These are phyloP conservation scores for Coemansia biformis DNA, from an alignment of 192 early-diverging fungal genomes.

Conservation along the genomic window DNA sequence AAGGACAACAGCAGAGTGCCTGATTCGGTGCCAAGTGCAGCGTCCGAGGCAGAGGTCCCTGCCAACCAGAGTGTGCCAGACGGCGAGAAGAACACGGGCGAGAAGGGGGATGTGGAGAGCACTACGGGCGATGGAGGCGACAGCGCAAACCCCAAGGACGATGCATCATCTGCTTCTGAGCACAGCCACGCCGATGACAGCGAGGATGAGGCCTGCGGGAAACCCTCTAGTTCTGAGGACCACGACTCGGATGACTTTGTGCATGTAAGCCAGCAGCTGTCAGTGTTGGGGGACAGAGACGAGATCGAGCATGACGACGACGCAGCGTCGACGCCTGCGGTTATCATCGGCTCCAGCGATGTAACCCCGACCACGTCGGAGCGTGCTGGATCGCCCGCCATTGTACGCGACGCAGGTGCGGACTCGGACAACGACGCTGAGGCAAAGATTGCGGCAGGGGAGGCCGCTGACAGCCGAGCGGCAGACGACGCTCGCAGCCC, in stretches of 20 bases:
- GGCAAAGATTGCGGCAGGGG: background rate
- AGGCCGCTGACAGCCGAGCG: too few relatives aligned
- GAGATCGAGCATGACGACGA: conserved; percentile 1
- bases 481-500: too few relatives aligned
- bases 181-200: background rate
- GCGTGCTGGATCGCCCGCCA: background rate
- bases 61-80: too few relatives aligned
- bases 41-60: too few relatives aligned
- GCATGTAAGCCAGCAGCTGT: conserved; percentile 32
- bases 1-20: too few relatives aligned
- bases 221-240: background rate
- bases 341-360: background rate
- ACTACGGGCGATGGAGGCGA: too few relatives aligned
- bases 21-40: background rate
- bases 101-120: too few relatives aligned
- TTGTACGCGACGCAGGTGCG: too few relatives aligned
- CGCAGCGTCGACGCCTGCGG: background rate
- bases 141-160: background rate
- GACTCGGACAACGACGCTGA: too few relatives aligned
- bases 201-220: background rate
- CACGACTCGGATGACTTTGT: conserved; percentile 44
- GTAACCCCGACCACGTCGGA: background rate
- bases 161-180: background rate
- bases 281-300: conserved; percentile 13
- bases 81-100: too few relatives aligned